These are phyloP conservation scores for Lasiosphaeria miniovina DNA, from an alignment of 495 filamentous ascomycete species.

Conservation along the genomic window DNA sequence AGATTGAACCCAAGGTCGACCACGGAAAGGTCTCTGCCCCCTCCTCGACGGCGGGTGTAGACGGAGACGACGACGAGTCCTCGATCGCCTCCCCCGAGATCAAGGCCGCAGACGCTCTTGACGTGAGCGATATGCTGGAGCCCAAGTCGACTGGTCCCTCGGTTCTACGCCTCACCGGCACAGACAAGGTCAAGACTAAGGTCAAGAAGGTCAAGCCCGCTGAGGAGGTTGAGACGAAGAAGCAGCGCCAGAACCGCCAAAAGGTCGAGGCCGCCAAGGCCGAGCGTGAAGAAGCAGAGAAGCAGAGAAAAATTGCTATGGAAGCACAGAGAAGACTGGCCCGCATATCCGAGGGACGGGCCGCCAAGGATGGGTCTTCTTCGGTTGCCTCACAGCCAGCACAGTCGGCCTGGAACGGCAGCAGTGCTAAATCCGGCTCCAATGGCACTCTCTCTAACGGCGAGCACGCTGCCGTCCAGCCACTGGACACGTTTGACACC, in stretches of 20 bases:
- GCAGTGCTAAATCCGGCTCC: conserved; percentile 12
- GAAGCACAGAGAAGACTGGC: conserved; percentile 80
- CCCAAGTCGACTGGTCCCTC: conserved; percentile 63
- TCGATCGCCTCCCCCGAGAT: conserved; percentile 59
- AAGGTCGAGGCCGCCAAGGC: conserved; percentile 75
- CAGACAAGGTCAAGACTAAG: conserved; percentile 59
- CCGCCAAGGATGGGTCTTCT: conserved; percentile 66
- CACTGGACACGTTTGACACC: conserved; percentile 74
- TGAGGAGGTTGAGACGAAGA: conserved; percentile 72
- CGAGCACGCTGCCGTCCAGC: conserved; percentile 41
- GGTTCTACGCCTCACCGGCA: conserved; percentile 70
- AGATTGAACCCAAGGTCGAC: conserved; percentile 31
- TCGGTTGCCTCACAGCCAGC: conserved; percentile 56
- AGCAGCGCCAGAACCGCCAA: conserved; percentile 80
- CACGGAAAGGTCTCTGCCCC: conserved; percentile 48
- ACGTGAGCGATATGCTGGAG: conserved; percentile 87
- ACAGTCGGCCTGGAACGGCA: conserved; percentile 54
- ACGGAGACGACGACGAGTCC: conserved; percentile 81
- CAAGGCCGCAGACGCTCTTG: conserved; percentile 50
- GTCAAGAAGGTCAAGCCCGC: conserved; percentile 55
- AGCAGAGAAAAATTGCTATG: conserved; percentile 62
- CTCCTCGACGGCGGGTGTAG: conserved; percentile 72
- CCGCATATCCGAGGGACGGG: conserved; percentile 72
- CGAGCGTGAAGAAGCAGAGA: conserved; percentile 69
- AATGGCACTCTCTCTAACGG: conserved; percentile 32